Evolutionary conservation across 2,329 filamentous ascomycete genomes (phyloP).

Genomic region (Hypoxylon sp.): DNA sequence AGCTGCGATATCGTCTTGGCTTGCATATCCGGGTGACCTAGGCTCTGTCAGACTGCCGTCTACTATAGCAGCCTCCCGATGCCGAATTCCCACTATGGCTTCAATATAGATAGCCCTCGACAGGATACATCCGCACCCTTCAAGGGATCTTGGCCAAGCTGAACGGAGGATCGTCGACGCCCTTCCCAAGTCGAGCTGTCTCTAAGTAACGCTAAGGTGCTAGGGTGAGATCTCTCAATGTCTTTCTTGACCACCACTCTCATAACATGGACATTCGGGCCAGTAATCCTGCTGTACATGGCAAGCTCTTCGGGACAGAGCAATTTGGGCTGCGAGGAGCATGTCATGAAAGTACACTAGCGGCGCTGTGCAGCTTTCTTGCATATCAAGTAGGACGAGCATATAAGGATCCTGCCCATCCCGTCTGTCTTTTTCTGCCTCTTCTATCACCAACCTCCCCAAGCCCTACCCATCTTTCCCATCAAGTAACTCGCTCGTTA

Average conservation of each 20-base stretch:
- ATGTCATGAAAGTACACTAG: conserved; percentile 35
- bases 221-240: conserved; percentile 11
- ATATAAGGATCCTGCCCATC: conserved; percentile 37
- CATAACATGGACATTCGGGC: conserved; percentile 14
- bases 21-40: conserved; percentile 35
- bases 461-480: conserved; percentile 23
- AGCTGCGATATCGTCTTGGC: conserved; percentile 37
- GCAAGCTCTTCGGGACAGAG: conserved; percentile 16
- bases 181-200: conserved; percentile 21
- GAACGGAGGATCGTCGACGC: conserved; percentile 21
- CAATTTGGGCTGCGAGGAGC: conserved; percentile 18
- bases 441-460: conserved; percentile 29
- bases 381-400: conserved; percentile 29
- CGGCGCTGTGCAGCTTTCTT: conserved; percentile 24
- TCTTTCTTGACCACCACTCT: conserved; percentile 4
- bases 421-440: conserved; percentile 19
- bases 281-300: conserved; percentile 15
- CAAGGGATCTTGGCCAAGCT: too few relatives aligned
- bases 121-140: conserved; percentile 19
- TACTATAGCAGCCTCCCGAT: conserved; percentile 12
- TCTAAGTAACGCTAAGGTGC: conserved; percentile 17
- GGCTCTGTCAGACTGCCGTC: conserved; percentile 17
- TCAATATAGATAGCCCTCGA: conserved; percentile 15
- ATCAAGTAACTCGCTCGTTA: conserved; percentile 45
- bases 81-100: conserved; percentile 27